Evolutionary conservation across 176 grass and related monocot genomes (phyloP).

Genomic region (Themeda triandra): DNA sequence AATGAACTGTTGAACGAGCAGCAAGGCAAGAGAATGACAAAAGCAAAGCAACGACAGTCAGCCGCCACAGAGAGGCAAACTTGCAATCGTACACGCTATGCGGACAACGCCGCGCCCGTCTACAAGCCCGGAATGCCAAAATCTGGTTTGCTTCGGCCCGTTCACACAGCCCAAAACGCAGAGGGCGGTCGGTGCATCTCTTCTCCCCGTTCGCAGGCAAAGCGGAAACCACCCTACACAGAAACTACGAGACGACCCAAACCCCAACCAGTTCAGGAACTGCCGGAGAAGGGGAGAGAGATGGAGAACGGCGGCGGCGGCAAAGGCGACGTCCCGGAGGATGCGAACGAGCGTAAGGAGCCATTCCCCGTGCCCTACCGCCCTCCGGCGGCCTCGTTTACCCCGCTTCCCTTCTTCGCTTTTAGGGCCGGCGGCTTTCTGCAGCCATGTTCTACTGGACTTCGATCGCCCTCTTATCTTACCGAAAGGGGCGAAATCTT

Average conservation of each 20-base stretch:
- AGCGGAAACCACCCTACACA: too few species aligned
- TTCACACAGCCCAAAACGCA: too few species aligned
- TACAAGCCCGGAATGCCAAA: too few species aligned
- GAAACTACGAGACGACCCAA: neutral
- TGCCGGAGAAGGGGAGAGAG: neutral
- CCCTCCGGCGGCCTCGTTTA: neutral
- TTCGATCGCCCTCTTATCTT: neutral
- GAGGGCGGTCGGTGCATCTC: too few species aligned
- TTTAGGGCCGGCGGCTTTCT: constrained; percentile 2
- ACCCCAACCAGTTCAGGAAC: neutral
- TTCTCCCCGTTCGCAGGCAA: too few species aligned
- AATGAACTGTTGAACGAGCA: neutral
- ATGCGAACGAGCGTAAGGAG: constrained; percentile 84
- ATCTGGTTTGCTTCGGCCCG: too few species aligned
- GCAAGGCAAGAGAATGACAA: neutral
- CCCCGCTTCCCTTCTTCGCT: neutral
- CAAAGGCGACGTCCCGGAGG: constrained; percentile 61
- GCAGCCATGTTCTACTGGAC: neutral
- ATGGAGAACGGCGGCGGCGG: constrained; percentile 38
- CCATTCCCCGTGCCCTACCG: neutral
- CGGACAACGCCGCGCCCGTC: too few species aligned
- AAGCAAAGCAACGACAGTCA: too few species aligned
- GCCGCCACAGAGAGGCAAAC: neutral
- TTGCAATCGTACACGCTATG: neutral
- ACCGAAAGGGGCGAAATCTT: too few species aligned